A percentile compares a stretch with the other conserved stretches of the same genome.
Evolutionary conservation across 208 protist genomes (phyloP).

Genomic region (Entamoeba histolytica): DNA sequence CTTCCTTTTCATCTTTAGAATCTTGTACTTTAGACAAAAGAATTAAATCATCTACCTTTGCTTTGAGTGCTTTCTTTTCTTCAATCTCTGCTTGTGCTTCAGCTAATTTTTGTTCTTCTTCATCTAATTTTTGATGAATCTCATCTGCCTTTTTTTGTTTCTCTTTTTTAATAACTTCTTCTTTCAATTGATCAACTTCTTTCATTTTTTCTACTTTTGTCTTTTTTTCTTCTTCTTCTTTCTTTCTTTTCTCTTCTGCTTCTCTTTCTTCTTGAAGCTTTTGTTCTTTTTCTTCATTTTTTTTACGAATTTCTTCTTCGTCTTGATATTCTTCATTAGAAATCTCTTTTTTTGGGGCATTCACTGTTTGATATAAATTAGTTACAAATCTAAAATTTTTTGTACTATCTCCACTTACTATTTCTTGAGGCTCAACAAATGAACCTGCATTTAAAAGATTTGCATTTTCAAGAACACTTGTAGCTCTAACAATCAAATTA

Average conservation of each 20-base stretch:
- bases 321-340: no score
- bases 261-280: not conserved
- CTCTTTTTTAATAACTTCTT: not conserved
- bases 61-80: not conserved
- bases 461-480: not conserved
- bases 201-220: not conserved
- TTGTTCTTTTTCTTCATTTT: not conserved
- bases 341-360: not conserved
- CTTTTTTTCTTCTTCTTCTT: not conserved
- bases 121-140: not conserved
- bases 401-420: not conserved
- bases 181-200: not conserved
- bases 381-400: not conserved
- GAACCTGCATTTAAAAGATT: not conserved
- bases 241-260: not conserved
- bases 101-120: not conserved
- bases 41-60: not conserved
- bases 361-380: not conserved
- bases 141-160: not conserved
- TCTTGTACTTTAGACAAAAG: not conserved
- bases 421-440: not conserved
- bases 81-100: not conserved
- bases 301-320: not conserved
- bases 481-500: not conserved
- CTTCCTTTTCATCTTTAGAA: not conserved